Evolutionary conservation across 768 basidiomycete genomes (phyloP), one percentile per base, ranked within the genome.

Genomic region (Lactarius tabidus): DNA sequence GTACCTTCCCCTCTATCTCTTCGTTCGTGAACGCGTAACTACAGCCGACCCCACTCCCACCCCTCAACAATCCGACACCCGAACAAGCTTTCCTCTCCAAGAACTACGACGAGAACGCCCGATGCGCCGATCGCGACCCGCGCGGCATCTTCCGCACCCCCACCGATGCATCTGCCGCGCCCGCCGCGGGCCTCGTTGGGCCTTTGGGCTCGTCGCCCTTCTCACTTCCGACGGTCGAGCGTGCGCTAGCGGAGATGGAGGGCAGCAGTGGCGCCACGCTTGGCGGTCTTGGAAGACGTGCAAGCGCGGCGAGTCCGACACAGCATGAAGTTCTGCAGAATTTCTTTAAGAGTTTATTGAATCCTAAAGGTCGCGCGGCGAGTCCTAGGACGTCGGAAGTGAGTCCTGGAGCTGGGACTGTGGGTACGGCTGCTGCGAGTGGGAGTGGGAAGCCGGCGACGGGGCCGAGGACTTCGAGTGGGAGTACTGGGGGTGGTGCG

Each of bases 31-130:
- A n/a, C n/a, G 9, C 6, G n/a, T 14, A 14, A 41, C 29, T 43
- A 48, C 64, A 92, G 87, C 82, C 84, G 5, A 81, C 83, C 6
- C 84, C 86, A 18, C 76, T 91, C 35, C 91, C n/a, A n/a, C n/a
- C n/a, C n/a, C n/a, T n/a, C n/a, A n/a, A 91, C 73, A 86, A 84
- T 23, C 91, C 91, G 0, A 89, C 85, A 36, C 86, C 90, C 29
- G 96, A 98, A 73, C 95, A 98, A 76, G 81, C 85, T 0, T 98
- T 98, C 82, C 86, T 98, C 14, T 82, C 88, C 2, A 88, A 89
- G 72, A 90, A 98, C 72, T 93, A 94, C 75, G 95, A 96, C 75
- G 86, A 93, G 72, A 91, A 96, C 67, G 83, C 90, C 45, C 93
- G 92, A 76, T 95, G 95, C 70, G 83, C 91, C 0, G 91, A 94